phyloP scores from a whole-genome alignment of 108 stramenopile species.

The Skeletonema grethae region DNA sequence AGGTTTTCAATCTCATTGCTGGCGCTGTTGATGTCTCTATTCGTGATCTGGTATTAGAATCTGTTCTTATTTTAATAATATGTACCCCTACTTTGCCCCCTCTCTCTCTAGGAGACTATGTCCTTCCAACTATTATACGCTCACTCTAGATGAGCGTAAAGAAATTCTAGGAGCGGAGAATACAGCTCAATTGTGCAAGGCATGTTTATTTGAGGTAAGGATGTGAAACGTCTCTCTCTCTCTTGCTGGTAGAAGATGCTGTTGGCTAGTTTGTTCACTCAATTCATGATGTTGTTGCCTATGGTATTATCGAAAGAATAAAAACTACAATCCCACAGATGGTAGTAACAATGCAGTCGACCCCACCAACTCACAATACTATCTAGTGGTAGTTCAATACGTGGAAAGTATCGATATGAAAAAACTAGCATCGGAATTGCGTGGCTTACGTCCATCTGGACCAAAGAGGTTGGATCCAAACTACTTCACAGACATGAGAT shows the following conservation, averaged over 20 bases:
- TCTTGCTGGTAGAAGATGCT: too few relatives aligned
- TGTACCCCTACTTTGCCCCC: too few relatives aligned
- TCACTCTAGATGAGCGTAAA: slow-evolving; percentile 62
- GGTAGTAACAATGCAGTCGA: slow-evolving; percentile 13
- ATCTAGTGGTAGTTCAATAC: slow-evolving; percentile 84
- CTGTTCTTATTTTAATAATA: too few relatives aligned
- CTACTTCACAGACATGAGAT: slow-evolving; percentile 66
- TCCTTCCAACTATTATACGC: slow-evolving; percentile 64
- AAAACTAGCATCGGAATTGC: slow-evolving; percentile 62
- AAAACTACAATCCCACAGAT: slow-evolving; percentile 42
- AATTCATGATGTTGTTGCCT: too few relatives aligned
- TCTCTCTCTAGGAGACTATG: slow-evolving; percentile 56
- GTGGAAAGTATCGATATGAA: slow-evolving; percentile 68
- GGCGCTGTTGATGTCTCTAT: too few relatives aligned
- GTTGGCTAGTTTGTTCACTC: too few relatives aligned
- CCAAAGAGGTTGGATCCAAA: slow-evolving; percentile 39
- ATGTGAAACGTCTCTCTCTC: too few relatives aligned
- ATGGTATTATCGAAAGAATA: slow-evolving; percentile 46
- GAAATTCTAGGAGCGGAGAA: slow-evolving; percentile 50
- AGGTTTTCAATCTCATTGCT: too few relatives aligned
- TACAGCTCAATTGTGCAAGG: slow-evolving; percentile 70
- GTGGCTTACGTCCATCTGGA: slow-evolving; percentile 55
- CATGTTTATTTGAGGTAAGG: slow-evolving; percentile 65
- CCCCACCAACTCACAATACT: slow-evolving; percentile 66
- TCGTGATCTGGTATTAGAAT: too few relatives aligned